A percentile compares a stretch with the other conserved stretches of the same genome.
phyloP scores from a whole-genome alignment of 345 rosid species.

The Pugionium cornutum region DNA sequence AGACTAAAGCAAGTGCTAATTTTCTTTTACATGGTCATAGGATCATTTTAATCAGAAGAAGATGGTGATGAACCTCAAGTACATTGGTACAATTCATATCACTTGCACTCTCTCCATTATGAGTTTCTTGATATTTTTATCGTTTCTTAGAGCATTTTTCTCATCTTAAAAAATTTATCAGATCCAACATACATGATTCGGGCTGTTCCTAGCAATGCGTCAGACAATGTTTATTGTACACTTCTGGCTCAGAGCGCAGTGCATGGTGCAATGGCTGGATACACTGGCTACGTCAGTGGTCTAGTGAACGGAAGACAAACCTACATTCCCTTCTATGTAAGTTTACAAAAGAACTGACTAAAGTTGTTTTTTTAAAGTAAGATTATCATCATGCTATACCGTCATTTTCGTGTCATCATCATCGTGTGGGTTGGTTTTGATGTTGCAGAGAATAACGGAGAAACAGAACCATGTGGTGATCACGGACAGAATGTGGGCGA shows the following conservation, averaged over 20 bases:
- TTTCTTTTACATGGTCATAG: conserved; percentile 34
- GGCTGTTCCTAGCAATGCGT: conserved; percentile 80
- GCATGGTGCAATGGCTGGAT: conserved; percentile 93
- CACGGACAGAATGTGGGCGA: conserved; percentile 84
- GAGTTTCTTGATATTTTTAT: not conserved
- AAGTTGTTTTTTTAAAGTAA: no score
- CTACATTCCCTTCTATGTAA: conserved; percentile 78
- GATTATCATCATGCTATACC: no score
- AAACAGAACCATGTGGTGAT: conserved; percentile 64
- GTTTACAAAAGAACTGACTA: conserved; percentile 16
- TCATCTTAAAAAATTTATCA: conserved; percentile 15
- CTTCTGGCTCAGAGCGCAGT: conserved; percentile 87
- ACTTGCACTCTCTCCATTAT: not conserved
- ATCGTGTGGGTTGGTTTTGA: conserved; percentile 1
- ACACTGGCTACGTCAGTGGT: conserved; percentile 78
- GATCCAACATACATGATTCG: conserved; percentile 93
- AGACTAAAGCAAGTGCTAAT: conserved; percentile 1
- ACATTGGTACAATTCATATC: conserved; percentile 53
- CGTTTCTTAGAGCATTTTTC: not conserved
- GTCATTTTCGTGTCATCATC: not conserved
- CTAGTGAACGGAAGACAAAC: conserved; percentile 83
- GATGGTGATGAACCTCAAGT: conserved; percentile 74
- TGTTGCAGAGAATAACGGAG: conserved; percentile 60
- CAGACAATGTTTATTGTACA: conserved; percentile 86
- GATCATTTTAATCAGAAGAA: conserved; percentile 58